Evolutionary conservation across 2,329 filamentous ascomycete genomes (phyloP).

Genomic region (Penicillium sp.): DNA sequence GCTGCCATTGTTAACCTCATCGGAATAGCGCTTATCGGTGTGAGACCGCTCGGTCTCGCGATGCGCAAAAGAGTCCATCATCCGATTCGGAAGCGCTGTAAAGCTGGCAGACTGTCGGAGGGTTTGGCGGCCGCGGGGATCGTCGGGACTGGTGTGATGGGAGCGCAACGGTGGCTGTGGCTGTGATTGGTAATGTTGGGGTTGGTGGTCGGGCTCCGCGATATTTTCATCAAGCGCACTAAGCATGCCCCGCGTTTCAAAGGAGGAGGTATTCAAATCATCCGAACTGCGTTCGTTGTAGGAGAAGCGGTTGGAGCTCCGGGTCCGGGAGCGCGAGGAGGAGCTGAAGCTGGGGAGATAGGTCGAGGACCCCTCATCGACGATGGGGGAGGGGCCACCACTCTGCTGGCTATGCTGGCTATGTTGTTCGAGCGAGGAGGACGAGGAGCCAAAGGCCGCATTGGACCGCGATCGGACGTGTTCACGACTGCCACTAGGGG

Average conservation of each 20-base stretch:
- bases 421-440: slow-evolving; percentile 48
- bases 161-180: slow-evolving; percentile 46
- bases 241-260: slow-evolving; percentile 47
- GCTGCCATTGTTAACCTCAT: slow-evolving; percentile 62
- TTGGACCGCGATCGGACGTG: slow-evolving; percentile 49
- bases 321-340: slow-evolving; percentile 36
- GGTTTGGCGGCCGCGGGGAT: slow-evolving; percentile 57
- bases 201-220: slow-evolving; percentile 33
- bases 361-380: slow-evolving; percentile 32
- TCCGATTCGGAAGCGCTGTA: slow-evolving; percentile 53
- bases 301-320: slow-evolving; percentile 38
- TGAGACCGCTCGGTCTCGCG: slow-evolving; percentile 52
- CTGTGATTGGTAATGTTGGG: slow-evolving; percentile 42
- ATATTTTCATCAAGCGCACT: slow-evolving; percentile 46
- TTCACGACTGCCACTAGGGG: slow-evolving; percentile 42
- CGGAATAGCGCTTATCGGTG: slow-evolving; percentile 73
- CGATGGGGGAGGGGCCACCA: slow-evolving; percentile 43
- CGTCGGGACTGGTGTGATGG: slow-evolving; percentile 59
- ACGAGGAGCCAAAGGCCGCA: slow-evolving; percentile 49
- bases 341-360: slow-evolving; percentile 31
- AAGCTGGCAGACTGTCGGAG: slow-evolving; percentile 70
- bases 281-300: slow-evolving; percentile 44
- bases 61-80: slow-evolving; percentile 55
- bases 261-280: slow-evolving; percentile 49
- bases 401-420: slow-evolving; percentile 23